phyloP scores from a whole-genome alignment of 495 filamentous ascomycete genomes.

The Aspergillus heteromorphus region DNA sequence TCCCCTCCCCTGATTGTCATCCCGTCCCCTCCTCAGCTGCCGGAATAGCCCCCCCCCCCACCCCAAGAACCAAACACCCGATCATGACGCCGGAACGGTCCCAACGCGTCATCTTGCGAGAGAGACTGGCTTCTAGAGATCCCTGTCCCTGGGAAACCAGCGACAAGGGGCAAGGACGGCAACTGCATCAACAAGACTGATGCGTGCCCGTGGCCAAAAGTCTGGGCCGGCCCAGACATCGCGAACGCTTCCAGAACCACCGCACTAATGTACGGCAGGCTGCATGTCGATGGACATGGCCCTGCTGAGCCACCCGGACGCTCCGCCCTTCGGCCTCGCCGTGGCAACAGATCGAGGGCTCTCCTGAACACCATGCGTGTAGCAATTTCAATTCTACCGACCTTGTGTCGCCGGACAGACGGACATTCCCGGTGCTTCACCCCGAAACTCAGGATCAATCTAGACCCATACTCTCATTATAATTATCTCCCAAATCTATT shows the following conservation, averaged over 20 bases:
- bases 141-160: background rate
- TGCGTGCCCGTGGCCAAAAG: background rate
- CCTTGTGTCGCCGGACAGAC: too few species aligned
- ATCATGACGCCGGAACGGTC: background rate
- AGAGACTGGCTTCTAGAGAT: background rate
- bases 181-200: background rate
- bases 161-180: background rate
- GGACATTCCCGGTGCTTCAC: too few species aligned
- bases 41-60: background rate
- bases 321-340: background rate
- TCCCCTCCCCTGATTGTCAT: background rate
- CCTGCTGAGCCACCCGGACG: background rate
- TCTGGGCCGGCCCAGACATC: conserved; percentile 8
- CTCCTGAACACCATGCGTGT: background rate
- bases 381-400: too few species aligned
- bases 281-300: background rate
- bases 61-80: background rate
- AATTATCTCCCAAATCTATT: background rate
- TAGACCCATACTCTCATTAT: background rate
- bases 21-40: background rate
- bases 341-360: background rate
- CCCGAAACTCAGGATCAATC: too few species aligned
- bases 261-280: conserved; percentile 1
- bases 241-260: background rate
- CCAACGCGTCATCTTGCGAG: background rate